phyloP scores from a whole-genome alignment of 441 rosid genomes.

The Pelargonium australe region DNA sequence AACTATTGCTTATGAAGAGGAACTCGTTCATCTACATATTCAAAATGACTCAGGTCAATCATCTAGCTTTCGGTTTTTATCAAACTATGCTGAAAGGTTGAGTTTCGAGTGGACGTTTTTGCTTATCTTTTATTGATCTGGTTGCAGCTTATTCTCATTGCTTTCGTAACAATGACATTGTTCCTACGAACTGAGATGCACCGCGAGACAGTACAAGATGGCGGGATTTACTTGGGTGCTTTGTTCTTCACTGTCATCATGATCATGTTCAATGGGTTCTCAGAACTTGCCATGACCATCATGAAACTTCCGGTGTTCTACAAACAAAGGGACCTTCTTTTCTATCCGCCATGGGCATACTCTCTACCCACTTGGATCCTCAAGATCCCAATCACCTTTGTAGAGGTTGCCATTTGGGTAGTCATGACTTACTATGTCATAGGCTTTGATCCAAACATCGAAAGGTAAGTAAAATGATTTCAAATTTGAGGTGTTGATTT shows the following conservation, averaged over 20 bases:
- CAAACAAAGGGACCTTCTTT: conserved; percentile 69
- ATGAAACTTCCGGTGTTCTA: conserved; percentile 77
- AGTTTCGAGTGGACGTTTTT: conserved; percentile 25
- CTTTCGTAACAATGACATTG: conserved; percentile 45
- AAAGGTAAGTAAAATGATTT: conserved; percentile 36
- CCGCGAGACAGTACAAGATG: conserved; percentile 36
- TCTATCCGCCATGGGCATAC: conserved; percentile 73
- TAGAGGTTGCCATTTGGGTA: conserved; percentile 61
- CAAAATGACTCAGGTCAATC: conserved; percentile 54
- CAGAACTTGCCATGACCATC: conserved; percentile 68
- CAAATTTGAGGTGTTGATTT: background rate
- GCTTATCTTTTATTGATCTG: background rate
- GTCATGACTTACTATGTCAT: conserved; percentile 63
- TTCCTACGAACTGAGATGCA: conserved; percentile 64
- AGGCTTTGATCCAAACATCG: conserved; percentile 60
- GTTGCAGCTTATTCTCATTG: conserved; percentile 32
- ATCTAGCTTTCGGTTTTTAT: too few relatives aligned
- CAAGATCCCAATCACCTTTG: conserved; percentile 54
- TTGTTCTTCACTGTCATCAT: conserved; percentile 42
- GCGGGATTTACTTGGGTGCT: conserved; percentile 56
- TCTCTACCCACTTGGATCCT: conserved; percentile 71
- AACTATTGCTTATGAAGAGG: conserved; percentile 73
- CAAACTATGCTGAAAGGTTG: conserved; percentile 38
- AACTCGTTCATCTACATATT: conserved; percentile 78
- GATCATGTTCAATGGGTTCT: conserved; percentile 64